Evolutionary conservation across 345 rosid genomes (phyloP).

Genomic region (Bretschneidera sinensis): DNA sequence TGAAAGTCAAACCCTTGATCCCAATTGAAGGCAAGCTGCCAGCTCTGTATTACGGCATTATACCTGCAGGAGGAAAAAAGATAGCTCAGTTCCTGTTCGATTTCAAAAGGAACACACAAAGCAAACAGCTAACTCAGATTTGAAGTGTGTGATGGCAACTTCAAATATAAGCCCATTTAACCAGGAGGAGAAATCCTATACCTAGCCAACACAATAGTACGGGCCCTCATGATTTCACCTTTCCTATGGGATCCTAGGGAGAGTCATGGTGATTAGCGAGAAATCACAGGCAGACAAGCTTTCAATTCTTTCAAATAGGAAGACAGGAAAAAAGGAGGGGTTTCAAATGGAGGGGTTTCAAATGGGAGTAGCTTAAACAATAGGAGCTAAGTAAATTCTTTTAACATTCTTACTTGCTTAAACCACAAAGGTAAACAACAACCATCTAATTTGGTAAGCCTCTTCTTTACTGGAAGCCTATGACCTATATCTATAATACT

Average conservation of each 20-base stretch:
- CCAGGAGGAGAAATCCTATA: too few species aligned
- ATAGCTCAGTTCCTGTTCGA: background rate
- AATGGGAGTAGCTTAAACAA: too few species aligned
- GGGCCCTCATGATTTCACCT: background rate
- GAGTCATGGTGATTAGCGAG: background rate
- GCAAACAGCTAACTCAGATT: background rate
- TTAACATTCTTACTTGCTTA: too few species aligned
- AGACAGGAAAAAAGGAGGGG: background rate
- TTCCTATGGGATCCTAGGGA: background rate
- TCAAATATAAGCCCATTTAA: too few species aligned
- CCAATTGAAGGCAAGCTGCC: conserved; percentile 90
- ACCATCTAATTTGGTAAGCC: background rate
- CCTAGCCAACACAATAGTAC: background rate
- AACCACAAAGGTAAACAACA: background rate
- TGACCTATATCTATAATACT: too few species aligned
- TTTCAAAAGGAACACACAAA: background rate
- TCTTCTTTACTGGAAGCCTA: background rate
- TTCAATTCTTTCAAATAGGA: too few species aligned
- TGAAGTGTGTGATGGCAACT: too few species aligned
- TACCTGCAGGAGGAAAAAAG: conserved; percentile 41
- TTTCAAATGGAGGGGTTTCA: too few species aligned
- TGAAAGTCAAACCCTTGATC: conserved; percentile 78
- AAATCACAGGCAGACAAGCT: too few species aligned
- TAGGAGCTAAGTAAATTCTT: too few species aligned
- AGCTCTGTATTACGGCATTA: conserved; percentile 85